Base-by-base conservation (phyloP, 768 basidiomycete species). In the Antrodiella citrinella region DNA sequence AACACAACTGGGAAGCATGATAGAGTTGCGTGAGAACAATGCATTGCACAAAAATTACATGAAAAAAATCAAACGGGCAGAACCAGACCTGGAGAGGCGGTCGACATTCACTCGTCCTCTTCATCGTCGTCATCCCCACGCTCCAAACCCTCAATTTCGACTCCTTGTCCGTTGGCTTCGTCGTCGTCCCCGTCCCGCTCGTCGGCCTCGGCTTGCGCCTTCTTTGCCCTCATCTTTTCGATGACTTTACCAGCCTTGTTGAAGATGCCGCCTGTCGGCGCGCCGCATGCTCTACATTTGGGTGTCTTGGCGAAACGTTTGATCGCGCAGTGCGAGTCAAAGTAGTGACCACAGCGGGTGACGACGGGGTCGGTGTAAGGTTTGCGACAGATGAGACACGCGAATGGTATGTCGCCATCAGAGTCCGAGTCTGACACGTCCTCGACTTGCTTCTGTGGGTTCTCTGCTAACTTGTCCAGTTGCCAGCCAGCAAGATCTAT, bases 401-500 rank as follows among this genome's bases (percentile, higher is more conserved):
- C 95, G 65, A 98, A 99, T 4, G 96, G 96, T 46, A 98, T 78
- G 65, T 93, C 92, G 64, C 91, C 88, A 51, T 86, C 82, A 35
- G 79, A 79, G 64, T 84, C 84, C 39, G 80, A 78, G 47, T 77
- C 83, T 7, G 80, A 82, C 25, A 68, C 81, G 44, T 81, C 81
- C 25, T 77, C 81, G 30, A 66, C 75, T 56, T 78, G 72, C 67
- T 76, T 82, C 64, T 73, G 73, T n/a, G 84, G 73, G 61, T 76
- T 84, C 59, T 84, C 90, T 22, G 91, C 88, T 49, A 93, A 72
- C 66, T 93, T 90, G 72, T 99, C 96, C 50, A 99, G 75, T 69
- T 99, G 95, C 96, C 96, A 99, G 40, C 96, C 96, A 3, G 86
- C 85, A n/a, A 98, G 79, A 70, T 99, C 89, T 92, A 55, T 51